A percentile compares a stretch with the other conserved stretches of the same genome.
phyloP scores from a whole-genome alignment of 768 basidiomycete genomes.

The Imleria badia region DNA sequence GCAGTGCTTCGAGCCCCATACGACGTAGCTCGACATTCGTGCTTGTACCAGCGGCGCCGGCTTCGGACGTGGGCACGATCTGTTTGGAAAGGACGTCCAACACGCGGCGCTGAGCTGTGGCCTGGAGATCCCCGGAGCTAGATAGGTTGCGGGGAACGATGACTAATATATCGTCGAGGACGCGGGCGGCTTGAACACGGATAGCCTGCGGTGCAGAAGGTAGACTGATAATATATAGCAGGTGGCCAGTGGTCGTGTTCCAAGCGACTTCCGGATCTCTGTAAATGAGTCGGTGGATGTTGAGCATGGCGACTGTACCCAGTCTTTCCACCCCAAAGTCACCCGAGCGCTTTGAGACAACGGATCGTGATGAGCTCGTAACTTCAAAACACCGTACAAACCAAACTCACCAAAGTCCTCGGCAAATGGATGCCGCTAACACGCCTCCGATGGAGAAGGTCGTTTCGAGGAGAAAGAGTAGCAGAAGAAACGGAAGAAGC shows the following conservation, averaged over 20 bases:
- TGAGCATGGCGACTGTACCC: conserved; percentile 74
- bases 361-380: conserved; percentile 1
- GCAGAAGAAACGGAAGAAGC: conserved; percentile 32
- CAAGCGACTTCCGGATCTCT: conserved; percentile 83
- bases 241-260: conserved; percentile 76
- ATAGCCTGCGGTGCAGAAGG: conserved; percentile 70
- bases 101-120: conserved; percentile 74
- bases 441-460: conserved; percentile 57
- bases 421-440: conserved; percentile 90
- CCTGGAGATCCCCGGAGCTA: conserved; percentile 60
- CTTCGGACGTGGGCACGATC: conserved; percentile 48
- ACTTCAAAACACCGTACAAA: not conserved
- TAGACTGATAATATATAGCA: conserved; percentile 74
- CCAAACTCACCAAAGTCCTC: conserved; percentile 61
- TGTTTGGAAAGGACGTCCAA: conserved; percentile 84
- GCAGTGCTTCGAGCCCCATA: conserved; percentile 87
- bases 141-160: conserved; percentile 72
- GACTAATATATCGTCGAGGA: conserved; percentile 81
- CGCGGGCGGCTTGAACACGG: conserved; percentile 85
- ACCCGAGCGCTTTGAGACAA: conserved; percentile 63
- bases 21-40: conserved; percentile 74
- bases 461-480: conserved; percentile 41
- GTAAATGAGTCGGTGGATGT: conserved; percentile 85
- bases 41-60: conserved; percentile 43
- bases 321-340: conserved; percentile 94